Base-by-base conservation (phyloP, 2,329 filamentous ascomycete genomes). In the Cercospora berteroae region DNA sequence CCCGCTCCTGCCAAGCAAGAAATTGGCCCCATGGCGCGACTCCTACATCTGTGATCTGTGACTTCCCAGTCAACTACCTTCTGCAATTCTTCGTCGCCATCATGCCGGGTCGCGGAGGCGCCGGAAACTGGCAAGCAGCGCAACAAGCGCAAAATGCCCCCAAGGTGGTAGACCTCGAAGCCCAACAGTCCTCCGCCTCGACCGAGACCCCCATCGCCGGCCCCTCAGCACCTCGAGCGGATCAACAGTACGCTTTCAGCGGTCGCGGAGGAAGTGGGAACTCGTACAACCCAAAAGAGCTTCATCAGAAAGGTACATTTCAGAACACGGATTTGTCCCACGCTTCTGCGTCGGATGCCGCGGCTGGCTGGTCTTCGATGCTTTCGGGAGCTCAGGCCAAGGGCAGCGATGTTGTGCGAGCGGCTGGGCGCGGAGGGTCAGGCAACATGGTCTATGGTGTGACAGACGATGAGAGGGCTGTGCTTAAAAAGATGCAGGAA, bases 261-360 rank as follows among this genome's bases (percentile, higher is more conserved):
- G 81, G 81, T 39, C 77, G 82, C 48, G 82, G 82, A 48, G 82
- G 82, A 44, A 79, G 80, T 4, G 82, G 82, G 3, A 83, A 84
- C 73, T 82, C 77, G 76, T 83, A 81, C 71, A 77, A 79, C 48
- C 82, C 82, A 29, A 73, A 76, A 33, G 74, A 79, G 31, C 75
- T 83, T 25, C 72, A 73, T 10, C 69, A 78, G 63, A 78, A 75
- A 7, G 82, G 82, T 60, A 76, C 74, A 5, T 83, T 82, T 70
- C 66, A 67, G 23, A 59, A 63, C 20, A 62, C 33, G 13, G 36
- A 60, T 16, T 55, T 63, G 29, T 59, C 62, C 48, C 50, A 42
- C n/a, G 48, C 65, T 23, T 33, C 60, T 23, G 63, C 42, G 6
- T 25, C 25, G 16, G 65, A 58, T 36, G 52, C 52, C 33, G 44